These are phyloP conservation scores for Effrenium voratum DNA, from an alignment of 73 alveolate genomes.

Conservation along the genomic window DNA sequence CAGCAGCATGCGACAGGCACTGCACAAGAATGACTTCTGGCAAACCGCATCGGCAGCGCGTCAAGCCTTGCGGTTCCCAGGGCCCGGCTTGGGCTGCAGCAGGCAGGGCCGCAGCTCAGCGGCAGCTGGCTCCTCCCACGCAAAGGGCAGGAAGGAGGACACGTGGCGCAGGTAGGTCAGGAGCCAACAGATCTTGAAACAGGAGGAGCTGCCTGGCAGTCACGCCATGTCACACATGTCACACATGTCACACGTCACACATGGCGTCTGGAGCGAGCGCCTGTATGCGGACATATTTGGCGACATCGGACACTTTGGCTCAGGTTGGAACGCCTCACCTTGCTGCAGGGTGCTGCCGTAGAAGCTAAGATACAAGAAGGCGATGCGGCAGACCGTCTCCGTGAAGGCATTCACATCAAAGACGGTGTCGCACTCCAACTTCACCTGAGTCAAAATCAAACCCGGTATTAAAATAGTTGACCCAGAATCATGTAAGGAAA, in stretches of 20 bases:
- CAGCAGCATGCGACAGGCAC: no score
- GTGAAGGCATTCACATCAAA: constrained; percentile 27
- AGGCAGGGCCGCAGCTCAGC: neutral
- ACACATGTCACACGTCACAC: no score
- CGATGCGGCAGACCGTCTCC: constrained; percentile 50
- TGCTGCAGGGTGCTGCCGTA: constrained; percentile 55
- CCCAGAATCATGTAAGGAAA: no score
- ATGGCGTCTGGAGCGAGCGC: no score
- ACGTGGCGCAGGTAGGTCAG: constrained; percentile 18
- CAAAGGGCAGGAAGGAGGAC: constrained; percentile 1
- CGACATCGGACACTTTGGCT: no score
- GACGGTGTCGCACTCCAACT: constrained; percentile 30
- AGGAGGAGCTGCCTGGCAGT: constrained; percentile 68
- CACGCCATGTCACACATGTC: no score
- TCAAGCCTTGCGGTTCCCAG: constrained; percentile 6
- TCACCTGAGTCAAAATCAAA: no score
- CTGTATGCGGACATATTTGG: no score
- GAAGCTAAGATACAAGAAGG: constrained; percentile 47
- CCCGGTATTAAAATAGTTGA: no score
- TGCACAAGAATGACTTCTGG: no score
- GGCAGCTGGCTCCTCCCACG: neutral
- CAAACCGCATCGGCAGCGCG: no score
- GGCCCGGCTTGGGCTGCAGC: constrained; percentile 29
- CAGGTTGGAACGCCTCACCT: no score
- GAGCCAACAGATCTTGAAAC: constrained; percentile 57